Evolutionary conservation across 2,329 filamentous ascomycete genomes (phyloP), one percentile per base, ranked within the genome.

Genomic region (Scedosporium boydii): DNA sequence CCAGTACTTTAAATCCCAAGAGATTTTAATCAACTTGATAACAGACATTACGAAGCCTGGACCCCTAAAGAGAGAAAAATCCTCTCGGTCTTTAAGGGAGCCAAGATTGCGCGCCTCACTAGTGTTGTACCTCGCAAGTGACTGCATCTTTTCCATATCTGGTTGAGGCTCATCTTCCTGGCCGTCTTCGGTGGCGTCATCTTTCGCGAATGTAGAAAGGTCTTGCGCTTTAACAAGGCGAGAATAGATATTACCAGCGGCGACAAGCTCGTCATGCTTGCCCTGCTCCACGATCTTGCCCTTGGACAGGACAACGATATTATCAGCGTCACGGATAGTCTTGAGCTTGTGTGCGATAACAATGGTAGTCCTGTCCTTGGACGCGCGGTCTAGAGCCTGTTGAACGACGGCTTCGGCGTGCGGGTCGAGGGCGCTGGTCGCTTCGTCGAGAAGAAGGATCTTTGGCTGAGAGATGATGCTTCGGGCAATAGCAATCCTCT

Each of bases 381-480:
- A 82, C 4, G 74, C 74, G 4, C 79, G 78, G 65, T 82, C 80
- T n/a, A 87, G 75, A 0, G 83, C 82, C 59, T 76, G 71, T 65
- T 86, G 83, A 0, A 87, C 84, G 21, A 82, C 76, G 26, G 76
- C 74, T 60, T 80, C 77, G 3, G 78, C 74, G 9, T 75, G 74
- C 2, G 76, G 74, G 46, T 79, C 76, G 10, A 80, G 69, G 1
- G 87, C 84, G 57, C 82, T 86, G 0, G 87, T 90, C 1, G 87
- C 87, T 70, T 90, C 87, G 66, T 90, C 87, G 1, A 90, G 75
- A 29, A 90, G 81, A 0, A 90, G 74, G 51, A 90, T 83, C 2
- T 77, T 77, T 0, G 87, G 86, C 62, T 86, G 76, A 27, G 84
- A 84, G 53, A 89, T 78, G 65, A 89, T 87, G 64, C 82, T 85